Evolutionary conservation across 441 rosid genomes (phyloP).

Genomic region (Erodium trifolium): DNA sequence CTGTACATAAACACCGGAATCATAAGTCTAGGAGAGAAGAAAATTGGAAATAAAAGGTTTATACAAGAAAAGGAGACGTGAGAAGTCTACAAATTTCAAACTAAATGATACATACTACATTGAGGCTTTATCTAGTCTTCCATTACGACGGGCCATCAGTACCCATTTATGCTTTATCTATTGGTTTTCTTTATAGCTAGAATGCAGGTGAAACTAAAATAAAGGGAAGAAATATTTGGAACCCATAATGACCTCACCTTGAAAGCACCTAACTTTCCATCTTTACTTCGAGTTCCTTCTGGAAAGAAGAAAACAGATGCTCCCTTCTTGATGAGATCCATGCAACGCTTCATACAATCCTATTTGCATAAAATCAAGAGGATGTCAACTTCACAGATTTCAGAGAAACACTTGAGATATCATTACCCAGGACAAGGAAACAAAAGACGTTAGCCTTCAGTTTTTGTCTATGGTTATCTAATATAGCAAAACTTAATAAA

Average conservation of each 20-base stretch:
- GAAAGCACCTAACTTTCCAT: slow-evolving; percentile 66
- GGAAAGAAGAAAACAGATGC: slow-evolving; percentile 79
- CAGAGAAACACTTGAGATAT: slow-evolving; percentile 5
- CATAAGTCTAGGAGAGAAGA: slow-evolving; percentile 13
- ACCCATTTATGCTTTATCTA: neutral
- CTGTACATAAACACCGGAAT: slow-evolving; percentile 33
- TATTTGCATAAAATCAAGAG: slow-evolving; percentile 20
- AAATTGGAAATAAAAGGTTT: neutral
- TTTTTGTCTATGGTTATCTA: neutral
- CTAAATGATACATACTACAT: neutral
- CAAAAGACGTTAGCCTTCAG: neutral
- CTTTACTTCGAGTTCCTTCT: slow-evolving; percentile 85
- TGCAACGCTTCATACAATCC: slow-evolving; percentile 86
- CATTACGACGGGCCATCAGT: neutral
- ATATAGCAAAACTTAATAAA: neutral
- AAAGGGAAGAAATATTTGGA: neutral
- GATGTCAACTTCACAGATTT: slow-evolving; percentile 10
- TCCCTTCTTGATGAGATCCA: slow-evolving; percentile 70
- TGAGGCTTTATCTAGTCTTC: too few relatives aligned
- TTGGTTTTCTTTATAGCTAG: slow-evolving; percentile 10
- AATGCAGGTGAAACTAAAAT: neutral
- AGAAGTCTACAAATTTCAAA: neutral
- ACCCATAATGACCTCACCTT: slow-evolving; percentile 44
- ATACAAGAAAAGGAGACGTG: neutral
- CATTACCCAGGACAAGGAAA: slow-evolving; percentile 1